phyloP scores from a whole-genome alignment of 345 rosid genomes.

The Brassica rapa region DNA sequence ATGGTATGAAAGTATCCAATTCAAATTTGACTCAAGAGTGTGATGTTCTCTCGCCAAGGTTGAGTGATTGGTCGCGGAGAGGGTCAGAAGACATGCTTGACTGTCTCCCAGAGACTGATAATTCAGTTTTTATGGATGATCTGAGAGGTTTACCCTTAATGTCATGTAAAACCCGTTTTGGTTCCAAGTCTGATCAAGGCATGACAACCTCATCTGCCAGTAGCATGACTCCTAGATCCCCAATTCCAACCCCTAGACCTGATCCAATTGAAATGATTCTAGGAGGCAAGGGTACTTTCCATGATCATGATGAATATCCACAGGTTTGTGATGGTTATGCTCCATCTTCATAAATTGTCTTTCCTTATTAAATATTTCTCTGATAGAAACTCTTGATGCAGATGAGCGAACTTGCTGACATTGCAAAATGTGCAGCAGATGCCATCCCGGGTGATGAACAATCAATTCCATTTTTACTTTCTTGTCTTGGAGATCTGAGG shows the following conservation, averaged over 20 bases:
- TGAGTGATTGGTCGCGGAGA: conserved; percentile 96
- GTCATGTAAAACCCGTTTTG: conserved; percentile 96
- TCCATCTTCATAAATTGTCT: conserved; percentile 7
- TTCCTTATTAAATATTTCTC: background rate
- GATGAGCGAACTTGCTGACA: conserved; percentile 98
- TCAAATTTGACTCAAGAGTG: conserved; percentile 87
- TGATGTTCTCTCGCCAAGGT: conserved; percentile 84
- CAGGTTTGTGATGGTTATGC: conserved; percentile 58
- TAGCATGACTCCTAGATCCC: conserved; percentile 99
- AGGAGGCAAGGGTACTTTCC: conserved; percentile 78
- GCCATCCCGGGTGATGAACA: conserved; percentile 77
- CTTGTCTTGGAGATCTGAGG: conserved; percentile 85
- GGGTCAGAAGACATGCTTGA: conserved; percentile 99
- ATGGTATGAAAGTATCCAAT: conserved; percentile 83
- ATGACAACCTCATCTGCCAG: conserved; percentile 98
- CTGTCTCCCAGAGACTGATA: conserved; percentile 87
- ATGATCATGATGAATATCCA: conserved; percentile 82
- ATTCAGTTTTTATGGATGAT: conserved; percentile 80
- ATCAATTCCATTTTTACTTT: conserved; percentile 62
- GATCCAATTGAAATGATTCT: conserved; percentile 85
- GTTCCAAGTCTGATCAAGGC: conserved; percentile 96
- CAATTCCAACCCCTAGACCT: conserved; percentile 84
- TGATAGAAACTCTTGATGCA: conserved; percentile 46
- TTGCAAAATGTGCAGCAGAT: conserved; percentile 91
- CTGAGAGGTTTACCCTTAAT: conserved; percentile 86